Base-by-base conservation (phyloP, 2,329 filamentous ascomycete species). In the Trichoderma afroharzianum region DNA sequence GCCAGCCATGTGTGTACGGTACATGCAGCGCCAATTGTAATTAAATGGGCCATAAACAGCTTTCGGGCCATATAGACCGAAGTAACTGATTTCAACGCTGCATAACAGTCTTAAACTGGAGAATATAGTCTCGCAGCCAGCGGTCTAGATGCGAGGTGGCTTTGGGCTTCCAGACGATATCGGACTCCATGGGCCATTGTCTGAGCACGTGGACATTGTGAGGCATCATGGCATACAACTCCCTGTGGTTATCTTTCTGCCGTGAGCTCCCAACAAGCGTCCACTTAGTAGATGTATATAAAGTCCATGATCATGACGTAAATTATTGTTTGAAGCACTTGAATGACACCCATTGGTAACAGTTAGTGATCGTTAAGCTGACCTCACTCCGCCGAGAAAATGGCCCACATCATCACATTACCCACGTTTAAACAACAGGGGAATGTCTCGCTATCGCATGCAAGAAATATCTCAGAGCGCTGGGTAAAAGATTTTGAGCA, bases 341-440 rank as follows among this genome's bases (percentile, higher is more conserved):
- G 6, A 6, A 53, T 53, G 5, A 24, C n/a, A 53, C 21, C 11
- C 21, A 53, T 53, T 53, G 47, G 21, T 14, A 24, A 24, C 8
- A 24, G 5, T 30, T 59, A 11, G 28, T 28, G 4, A 8, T 14
- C 18, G 6, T 24, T 21, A 15, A 8, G 8, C n/a, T 18, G 9
- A 26, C 14, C 4, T 57, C 24, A 39, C 26, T 14, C 3, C 15
- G 6, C 6, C 15, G 3, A 39, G 2, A 63, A 39, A 12, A 67
- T 67, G 63, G 63, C 63, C 15, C 63, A 67, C 32, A 36, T 67
- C 21, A 26, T 67, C 21, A 39, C 21, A 21, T 57, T 67, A 9
- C 50, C 63, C 15, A 28, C 63, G 50, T 67, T 67, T 47, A 67
- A 67, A 32, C 63, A 57, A 26, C 63, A 55, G 50, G 63, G 50